phyloP scores from a whole-genome alignment of 495 filamentous ascomycete species.

The Hypoxylon crocopeplum region DNA sequence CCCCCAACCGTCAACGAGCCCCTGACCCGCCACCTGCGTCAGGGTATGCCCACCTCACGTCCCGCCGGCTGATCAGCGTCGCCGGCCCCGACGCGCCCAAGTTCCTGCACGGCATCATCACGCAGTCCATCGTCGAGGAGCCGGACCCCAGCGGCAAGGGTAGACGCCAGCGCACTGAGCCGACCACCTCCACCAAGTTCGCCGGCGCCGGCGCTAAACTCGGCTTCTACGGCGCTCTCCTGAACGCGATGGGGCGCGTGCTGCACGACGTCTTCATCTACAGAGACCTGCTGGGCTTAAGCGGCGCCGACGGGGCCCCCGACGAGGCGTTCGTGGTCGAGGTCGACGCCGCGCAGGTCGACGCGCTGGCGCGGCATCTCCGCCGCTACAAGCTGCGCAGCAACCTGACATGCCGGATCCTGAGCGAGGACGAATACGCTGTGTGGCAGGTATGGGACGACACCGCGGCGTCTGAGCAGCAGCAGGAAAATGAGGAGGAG shows the following conservation, averaged over 20 bases:
- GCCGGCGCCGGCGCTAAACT: slow-evolving; percentile 16
- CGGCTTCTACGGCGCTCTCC: slow-evolving; percentile 79
- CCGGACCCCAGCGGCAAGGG: slow-evolving; percentile 2
- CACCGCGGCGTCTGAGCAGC: no score
- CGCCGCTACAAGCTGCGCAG: slow-evolving; percentile 83
- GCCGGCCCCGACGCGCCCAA: slow-evolving; percentile 78
- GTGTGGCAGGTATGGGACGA: slow-evolving; percentile 74
- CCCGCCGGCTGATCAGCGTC: slow-evolving; percentile 79
- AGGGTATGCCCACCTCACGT: slow-evolving; percentile 63
- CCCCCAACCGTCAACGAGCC: slow-evolving; percentile 6
- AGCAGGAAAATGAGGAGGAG: no score
- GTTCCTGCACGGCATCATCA: slow-evolving; percentile 88
- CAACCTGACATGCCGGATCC: slow-evolving; percentile 70
- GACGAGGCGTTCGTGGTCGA: slow-evolving; percentile 75
- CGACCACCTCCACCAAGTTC: slow-evolving; percentile 17
- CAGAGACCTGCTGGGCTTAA: slow-evolving; percentile 53
- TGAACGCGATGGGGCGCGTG: slow-evolving; percentile 83
- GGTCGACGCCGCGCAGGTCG: slow-evolving; percentile 71
- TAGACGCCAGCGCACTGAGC: slow-evolving; percentile 4
- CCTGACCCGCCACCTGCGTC: slow-evolving; percentile 30
- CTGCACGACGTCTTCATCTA: slow-evolving; percentile 92
- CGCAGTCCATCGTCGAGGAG: slow-evolving; percentile 67
- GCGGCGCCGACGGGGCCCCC: slow-evolving; percentile 37
- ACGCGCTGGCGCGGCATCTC: slow-evolving; percentile 70
- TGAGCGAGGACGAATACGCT: slow-evolving; percentile 66